phyloP scores from a whole-genome alignment of 2,329 filamentous ascomycete species.

The Thelonectria olida region DNA sequence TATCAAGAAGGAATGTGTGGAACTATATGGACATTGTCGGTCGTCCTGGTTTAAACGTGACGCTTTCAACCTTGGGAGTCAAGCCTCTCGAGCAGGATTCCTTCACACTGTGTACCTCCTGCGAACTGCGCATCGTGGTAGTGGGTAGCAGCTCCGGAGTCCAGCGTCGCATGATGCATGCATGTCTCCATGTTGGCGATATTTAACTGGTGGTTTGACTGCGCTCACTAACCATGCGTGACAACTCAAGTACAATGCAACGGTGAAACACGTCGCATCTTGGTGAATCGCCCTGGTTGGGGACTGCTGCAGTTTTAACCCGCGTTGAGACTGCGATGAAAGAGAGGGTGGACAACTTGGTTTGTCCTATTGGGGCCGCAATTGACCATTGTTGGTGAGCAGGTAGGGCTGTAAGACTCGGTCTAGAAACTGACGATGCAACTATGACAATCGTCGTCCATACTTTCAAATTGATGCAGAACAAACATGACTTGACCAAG shows the following conservation, averaged over 20 bases:
- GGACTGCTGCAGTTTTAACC: slow-evolving; percentile 6
- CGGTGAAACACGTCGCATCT: slow-evolving; percentile 16
- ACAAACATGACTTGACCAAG: background rate
- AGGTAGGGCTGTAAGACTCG: background rate
- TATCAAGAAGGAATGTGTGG: slow-evolving; percentile 10
- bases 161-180: background rate
- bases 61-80: background rate
- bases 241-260: slow-evolving; percentile 9
- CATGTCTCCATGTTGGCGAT: background rate
- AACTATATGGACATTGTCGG: background rate
- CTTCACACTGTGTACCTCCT: slow-evolving; percentile 10
- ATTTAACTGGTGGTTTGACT: slow-evolving; percentile 1
- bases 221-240: background rate
- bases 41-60: background rate
- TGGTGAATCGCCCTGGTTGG: slow-evolving; percentile 1
- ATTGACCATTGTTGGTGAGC: background rate
- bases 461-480: background rate
- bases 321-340: no score
- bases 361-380: background rate
- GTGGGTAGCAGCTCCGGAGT: background rate
- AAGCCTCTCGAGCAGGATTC: background rate
- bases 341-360: background rate
- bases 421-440: background rate
- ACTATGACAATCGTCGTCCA: background rate
- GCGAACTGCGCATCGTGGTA: slow-evolving; percentile 16